phyloP scores from a whole-genome alignment of 371 early-diverging fungal genomes.

The Mortierella sp. region DNA sequence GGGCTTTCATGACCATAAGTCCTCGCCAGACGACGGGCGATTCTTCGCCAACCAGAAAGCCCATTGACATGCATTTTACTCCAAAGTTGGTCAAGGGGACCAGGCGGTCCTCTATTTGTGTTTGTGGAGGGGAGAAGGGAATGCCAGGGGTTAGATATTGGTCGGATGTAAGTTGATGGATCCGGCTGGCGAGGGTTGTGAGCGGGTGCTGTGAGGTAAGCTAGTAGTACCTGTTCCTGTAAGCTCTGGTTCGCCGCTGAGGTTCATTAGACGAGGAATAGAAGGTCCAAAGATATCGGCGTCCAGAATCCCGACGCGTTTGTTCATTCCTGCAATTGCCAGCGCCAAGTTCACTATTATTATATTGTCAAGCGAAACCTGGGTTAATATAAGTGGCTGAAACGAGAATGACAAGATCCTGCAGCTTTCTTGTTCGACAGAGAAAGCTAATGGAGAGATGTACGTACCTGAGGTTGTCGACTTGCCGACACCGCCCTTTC shows the following conservation, averaged over 20 bases:
- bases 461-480: constrained; percentile 85
- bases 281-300: constrained; percentile 95
- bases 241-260: constrained; percentile 80
- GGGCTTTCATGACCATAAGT: constrained; percentile 95
- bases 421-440: background rate
- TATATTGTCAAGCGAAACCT: background rate
- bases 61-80: constrained; percentile 94
- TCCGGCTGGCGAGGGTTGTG: background rate
- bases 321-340: constrained; percentile 73
- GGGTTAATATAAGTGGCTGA: background rate
- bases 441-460: background rate
- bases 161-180: background rate
- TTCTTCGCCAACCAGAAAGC: constrained; percentile 84
- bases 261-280: constrained; percentile 88
- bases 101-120: constrained; percentile 67
- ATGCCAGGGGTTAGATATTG: background rate
- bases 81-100: constrained; percentile 87
- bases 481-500: constrained; percentile 95
- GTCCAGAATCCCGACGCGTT: constrained; percentile 87
- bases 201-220: background rate
- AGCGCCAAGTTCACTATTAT: constrained; percentile 88
- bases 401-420: background rate
- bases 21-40: constrained; percentile 94
- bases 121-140: background rate
- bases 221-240: constrained; percentile 64